phyloP scores from a whole-genome alignment of 179 eudicot genomes.

The Actinidia chinensis region DNA sequence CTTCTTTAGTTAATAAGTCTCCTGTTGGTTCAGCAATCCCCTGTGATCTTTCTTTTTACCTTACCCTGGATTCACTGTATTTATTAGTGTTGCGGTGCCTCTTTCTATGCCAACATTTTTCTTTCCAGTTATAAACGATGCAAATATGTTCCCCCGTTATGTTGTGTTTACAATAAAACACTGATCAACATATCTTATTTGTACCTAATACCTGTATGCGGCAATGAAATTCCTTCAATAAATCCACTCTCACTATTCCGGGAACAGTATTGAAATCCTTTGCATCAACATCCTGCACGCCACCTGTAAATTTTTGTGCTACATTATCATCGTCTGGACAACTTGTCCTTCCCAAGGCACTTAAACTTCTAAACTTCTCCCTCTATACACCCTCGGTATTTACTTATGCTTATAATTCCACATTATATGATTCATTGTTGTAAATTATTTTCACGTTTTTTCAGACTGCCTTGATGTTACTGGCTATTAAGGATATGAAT shows the following conservation, averaged over 20 bases:
- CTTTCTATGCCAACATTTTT: neutral
- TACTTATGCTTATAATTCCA: constrained; percentile 2
- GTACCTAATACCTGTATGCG: constrained; percentile 44
- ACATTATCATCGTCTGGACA: constrained; percentile 80
- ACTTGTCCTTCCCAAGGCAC: constrained; percentile 94
- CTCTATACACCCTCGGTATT: constrained; percentile 86
- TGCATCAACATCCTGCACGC: constrained; percentile 79
- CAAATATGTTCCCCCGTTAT: neutral
- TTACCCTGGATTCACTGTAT: neutral
- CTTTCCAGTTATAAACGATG: neutral
- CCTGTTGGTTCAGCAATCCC: neutral
- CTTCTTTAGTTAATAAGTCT: neutral
- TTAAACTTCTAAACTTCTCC: constrained; percentile 85
- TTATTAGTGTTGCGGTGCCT: neutral
- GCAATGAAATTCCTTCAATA: constrained; percentile 70
- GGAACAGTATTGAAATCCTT: constrained; percentile 68
- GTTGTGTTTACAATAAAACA: neutral
- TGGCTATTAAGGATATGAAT: no score
- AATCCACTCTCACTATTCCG: constrained; percentile 71
- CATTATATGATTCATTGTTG: neutral
- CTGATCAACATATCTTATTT: neutral
- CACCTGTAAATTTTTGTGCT: constrained; percentile 87
- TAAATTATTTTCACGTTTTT: neutral
- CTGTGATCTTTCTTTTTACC: neutral
- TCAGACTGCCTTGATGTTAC: no score